A percentile compares a stretch with the other conserved stretches of the same genome.
Conservation (phyloP, 192 early-diverging fungal species). For the Rhizophagus sp. region DNA sequence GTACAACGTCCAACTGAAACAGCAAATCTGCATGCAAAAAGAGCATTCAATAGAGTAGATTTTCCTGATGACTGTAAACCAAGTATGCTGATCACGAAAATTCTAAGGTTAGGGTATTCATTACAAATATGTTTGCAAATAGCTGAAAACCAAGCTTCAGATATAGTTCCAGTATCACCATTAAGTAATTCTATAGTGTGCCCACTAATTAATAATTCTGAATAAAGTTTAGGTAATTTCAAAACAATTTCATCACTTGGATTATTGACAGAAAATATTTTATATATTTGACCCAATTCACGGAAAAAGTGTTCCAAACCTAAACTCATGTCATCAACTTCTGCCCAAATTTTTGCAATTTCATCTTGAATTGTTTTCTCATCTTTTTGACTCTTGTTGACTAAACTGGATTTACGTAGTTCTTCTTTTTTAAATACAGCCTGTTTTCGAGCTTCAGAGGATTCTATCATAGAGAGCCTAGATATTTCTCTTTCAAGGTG, state of each 20-base stretch:
- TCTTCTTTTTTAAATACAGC: slow-evolving; percentile 15
- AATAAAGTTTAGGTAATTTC: slow-evolving; percentile 22
- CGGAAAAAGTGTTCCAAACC: slow-evolving; percentile 28
- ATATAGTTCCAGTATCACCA: slow-evolving; percentile 22
- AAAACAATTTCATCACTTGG: neutral
- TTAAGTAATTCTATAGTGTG: slow-evolving; percentile 30
- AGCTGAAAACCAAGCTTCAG: slow-evolving; percentile 27
- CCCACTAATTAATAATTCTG: slow-evolving; percentile 20
- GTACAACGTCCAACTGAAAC: slow-evolving; percentile 28
- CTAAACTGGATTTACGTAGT: slow-evolving; percentile 12
- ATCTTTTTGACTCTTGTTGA: neutral
- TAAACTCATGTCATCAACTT: slow-evolving; percentile 28
- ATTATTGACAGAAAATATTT: neutral
- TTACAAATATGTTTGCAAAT: slow-evolving; percentile 14
- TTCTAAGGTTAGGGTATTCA: slow-evolving; percentile 7
- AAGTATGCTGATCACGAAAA: slow-evolving; percentile 26
- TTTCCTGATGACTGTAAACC: slow-evolving; percentile 30
- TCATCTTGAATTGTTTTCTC: neutral
- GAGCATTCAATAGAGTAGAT: slow-evolving; percentile 27
- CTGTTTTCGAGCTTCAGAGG: slow-evolving; percentile 5
- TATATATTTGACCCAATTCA: slow-evolving; percentile 18
- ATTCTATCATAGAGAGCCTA: slow-evolving; percentile 9
- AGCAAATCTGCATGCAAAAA: slow-evolving; percentile 29
- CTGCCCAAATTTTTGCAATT: slow-evolving; percentile 15
- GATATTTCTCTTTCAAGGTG: slow-evolving; percentile 27